A percentile compares a stretch with the other conserved stretches of the same genome.
Evolutionary conservation across 2,329 filamentous ascomycete species (phyloP).

Genomic region (Fusarium heterosporum): DNA sequence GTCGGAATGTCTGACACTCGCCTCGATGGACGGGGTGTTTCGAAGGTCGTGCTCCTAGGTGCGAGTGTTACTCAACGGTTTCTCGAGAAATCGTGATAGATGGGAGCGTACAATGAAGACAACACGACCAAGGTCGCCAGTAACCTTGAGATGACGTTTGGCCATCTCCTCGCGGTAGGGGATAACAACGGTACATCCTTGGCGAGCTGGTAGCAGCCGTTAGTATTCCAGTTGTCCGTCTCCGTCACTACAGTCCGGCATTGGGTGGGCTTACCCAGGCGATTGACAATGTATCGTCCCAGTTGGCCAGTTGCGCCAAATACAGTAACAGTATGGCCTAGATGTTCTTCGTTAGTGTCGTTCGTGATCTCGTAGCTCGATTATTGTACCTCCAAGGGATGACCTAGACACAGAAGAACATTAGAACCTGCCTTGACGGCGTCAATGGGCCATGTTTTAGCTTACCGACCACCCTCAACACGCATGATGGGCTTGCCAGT

Average conservation of each 20-base stretch:
- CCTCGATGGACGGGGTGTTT: slow-evolving; percentile 95
- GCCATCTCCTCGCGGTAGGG: slow-evolving; percentile 98
- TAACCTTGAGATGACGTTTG: slow-evolving; percentile 94
- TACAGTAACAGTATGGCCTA: slow-evolving; percentile 95
- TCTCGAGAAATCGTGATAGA: background rate
- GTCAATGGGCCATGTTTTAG: slow-evolving; percentile 44
- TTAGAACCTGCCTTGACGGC: slow-evolving; percentile 43
- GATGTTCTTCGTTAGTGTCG: slow-evolving; percentile 48
- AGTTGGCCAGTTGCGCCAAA: slow-evolving; percentile 97
- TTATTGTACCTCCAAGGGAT: slow-evolving; percentile 80
- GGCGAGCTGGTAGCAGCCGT: slow-evolving; percentile 70
- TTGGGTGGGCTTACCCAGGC: slow-evolving; percentile 70
- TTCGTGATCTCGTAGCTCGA: slow-evolving; percentile 21
- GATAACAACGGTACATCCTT: slow-evolving; percentile 93
- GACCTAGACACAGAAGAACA: slow-evolving; percentile 67
- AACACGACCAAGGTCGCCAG: slow-evolving; percentile 92
- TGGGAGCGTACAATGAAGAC: slow-evolving; percentile 77
- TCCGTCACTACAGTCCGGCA: background rate
- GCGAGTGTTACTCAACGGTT: slow-evolving; percentile 33
- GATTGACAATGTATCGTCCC: slow-evolving; percentile 97
- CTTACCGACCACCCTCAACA: slow-evolving; percentile 88
- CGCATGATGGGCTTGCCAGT: slow-evolving; percentile 96
- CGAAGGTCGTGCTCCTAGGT: slow-evolving; percentile 89
- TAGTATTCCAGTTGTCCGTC: slow-evolving; percentile 29
- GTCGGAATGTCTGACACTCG: slow-evolving; percentile 95